These are phyloP conservation scores for Aschersonia sp. DNA, from an alignment of 2,329 filamentous ascomycete species.

Conservation along the genomic window DNA sequence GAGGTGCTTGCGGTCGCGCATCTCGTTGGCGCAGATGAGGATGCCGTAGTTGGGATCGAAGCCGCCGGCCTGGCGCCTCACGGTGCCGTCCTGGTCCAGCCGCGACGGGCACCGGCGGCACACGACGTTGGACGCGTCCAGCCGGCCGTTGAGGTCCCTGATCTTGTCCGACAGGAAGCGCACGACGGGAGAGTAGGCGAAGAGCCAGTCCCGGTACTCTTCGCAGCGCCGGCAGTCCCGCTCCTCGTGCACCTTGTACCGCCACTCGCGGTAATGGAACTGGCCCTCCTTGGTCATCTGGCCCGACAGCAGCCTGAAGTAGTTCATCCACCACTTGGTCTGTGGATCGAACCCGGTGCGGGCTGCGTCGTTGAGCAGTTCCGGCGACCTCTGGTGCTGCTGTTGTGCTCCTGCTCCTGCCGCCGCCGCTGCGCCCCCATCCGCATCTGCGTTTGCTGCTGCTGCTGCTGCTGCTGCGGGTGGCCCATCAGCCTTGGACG, in stretches of 20 bases:
- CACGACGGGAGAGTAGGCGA: conserved; percentile 73
- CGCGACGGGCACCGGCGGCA: conserved; percentile 63
- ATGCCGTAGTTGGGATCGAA: conserved; percentile 83
- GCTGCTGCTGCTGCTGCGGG: too few relatives aligned
- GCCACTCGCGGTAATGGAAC: conserved; percentile 63
- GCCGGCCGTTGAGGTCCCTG: conserved; percentile 57
- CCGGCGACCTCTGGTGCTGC: conserved; percentile 2
- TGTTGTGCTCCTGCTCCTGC: conserved; percentile 1
- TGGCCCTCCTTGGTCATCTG: conserved; percentile 53
- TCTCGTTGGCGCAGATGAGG: conserved; percentile 81
- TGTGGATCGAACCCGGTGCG: conserved; percentile 49
- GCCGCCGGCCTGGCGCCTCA: conserved; percentile 58
- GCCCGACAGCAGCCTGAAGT: conserved; percentile 70
- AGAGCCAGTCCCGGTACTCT: conserved; percentile 66
- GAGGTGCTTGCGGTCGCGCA: conserved; percentile 63
- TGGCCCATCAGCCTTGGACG: conserved; percentile 6
- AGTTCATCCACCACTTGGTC: conserved; percentile 60
- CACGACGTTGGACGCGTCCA: conserved; percentile 62
- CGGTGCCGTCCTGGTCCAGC: conserved; percentile 39
- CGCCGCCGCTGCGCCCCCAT: too few relatives aligned
- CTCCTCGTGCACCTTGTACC: conserved; percentile 61
- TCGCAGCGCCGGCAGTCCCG: conserved; percentile 73
- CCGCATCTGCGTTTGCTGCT: too few relatives aligned
- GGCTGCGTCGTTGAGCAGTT: conserved; percentile 42
- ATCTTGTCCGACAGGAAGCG: conserved; percentile 79